Evolutionary conservation across 495 filamentous ascomycete species (phyloP).

Genomic region (Neurospora discreta): DNA sequence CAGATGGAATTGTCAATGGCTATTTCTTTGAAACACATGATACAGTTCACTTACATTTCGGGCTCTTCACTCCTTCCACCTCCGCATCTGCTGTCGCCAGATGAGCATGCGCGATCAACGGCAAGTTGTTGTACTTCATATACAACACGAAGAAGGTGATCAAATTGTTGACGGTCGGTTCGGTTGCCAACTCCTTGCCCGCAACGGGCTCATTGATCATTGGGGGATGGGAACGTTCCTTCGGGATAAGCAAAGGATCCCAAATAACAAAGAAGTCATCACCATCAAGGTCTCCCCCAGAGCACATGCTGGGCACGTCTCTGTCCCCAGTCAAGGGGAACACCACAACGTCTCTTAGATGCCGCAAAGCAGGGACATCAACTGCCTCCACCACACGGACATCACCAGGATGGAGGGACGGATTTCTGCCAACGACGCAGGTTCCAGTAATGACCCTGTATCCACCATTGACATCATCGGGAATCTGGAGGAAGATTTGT

Average conservation of each 20-base stretch:
- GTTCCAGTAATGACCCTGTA: constrained; percentile 63
- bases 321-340: constrained; percentile 76
- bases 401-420: constrained; percentile 89
- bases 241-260: constrained; percentile 67
- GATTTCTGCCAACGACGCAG: constrained; percentile 83
- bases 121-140: constrained; percentile 84
- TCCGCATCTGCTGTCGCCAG: constrained; percentile 62
- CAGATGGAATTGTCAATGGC: background rate
- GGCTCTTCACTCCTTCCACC: constrained; percentile 50
- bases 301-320: constrained; percentile 85
- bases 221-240: constrained; percentile 54
- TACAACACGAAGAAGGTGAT: constrained; percentile 80
- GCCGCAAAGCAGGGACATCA: constrained; percentile 56
- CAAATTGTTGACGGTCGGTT: constrained; percentile 52
- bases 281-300: constrained; percentile 90
- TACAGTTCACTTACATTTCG: constrained; percentile 39
- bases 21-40: constrained; percentile 6
- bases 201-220: constrained; percentile 41
- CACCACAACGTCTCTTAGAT: constrained; percentile 76
- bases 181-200: constrained; percentile 30
- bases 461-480: constrained; percentile 30
- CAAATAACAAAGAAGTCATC: constrained; percentile 94
- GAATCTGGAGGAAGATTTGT: constrained; percentile 81
- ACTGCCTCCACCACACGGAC: constrained; percentile 81
- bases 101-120: constrained; percentile 73